Conservation (phyloP, 495 filamentous ascomycete genomes). For the Neurospora sp. region DNA sequence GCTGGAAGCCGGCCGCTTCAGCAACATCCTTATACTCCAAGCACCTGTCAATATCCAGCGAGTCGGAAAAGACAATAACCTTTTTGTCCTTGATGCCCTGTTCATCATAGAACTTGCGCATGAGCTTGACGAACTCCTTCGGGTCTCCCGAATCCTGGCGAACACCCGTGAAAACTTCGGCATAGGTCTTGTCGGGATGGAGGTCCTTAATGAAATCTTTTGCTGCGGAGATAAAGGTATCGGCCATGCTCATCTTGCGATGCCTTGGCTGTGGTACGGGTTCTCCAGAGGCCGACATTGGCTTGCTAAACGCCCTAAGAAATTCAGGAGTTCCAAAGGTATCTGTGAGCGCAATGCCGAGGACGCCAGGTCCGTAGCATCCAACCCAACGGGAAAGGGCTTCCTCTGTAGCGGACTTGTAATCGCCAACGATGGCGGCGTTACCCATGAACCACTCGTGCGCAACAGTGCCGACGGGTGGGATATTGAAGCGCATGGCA, state of each 20-base stretch:
- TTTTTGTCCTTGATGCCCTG: conserved; percentile 71
- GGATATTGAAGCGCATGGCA: conserved; percentile 77
- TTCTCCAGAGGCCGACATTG: conserved; percentile 27
- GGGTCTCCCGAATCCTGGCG: conserved; percentile 95
- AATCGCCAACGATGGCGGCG: conserved; percentile 82
- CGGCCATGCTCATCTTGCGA: conserved; percentile 21
- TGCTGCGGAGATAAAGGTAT: conserved; percentile 21
- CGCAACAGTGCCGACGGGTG: conserved; percentile 85
- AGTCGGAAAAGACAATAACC: conserved; percentile 95
- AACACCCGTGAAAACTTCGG: conserved; percentile 76
- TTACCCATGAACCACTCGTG: conserved; percentile 99
- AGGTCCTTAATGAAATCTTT: conserved; percentile 5
- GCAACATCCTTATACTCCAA: conserved; percentile 77
- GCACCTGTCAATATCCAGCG: conserved; percentile 81
- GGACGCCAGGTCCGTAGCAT: conserved; percentile 84
- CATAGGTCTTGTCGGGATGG: conserved; percentile 51
- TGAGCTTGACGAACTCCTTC: conserved; percentile 65
- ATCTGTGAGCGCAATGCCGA: conserved; percentile 92
- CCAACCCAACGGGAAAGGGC: conserved; percentile 79
- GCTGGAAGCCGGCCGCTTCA: conserved; percentile 68
- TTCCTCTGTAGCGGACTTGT: conserved; percentile 69
- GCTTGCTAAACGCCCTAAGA: conserved; percentile 69
- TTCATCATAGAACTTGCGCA: conserved; percentile 77
- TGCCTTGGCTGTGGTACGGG: background rate
- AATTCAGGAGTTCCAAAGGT: conserved; percentile 93